phyloP scores from a whole-genome alignment of 2,329 filamentous ascomycete genomes.

The Trematosphaeria pertusa region DNA sequence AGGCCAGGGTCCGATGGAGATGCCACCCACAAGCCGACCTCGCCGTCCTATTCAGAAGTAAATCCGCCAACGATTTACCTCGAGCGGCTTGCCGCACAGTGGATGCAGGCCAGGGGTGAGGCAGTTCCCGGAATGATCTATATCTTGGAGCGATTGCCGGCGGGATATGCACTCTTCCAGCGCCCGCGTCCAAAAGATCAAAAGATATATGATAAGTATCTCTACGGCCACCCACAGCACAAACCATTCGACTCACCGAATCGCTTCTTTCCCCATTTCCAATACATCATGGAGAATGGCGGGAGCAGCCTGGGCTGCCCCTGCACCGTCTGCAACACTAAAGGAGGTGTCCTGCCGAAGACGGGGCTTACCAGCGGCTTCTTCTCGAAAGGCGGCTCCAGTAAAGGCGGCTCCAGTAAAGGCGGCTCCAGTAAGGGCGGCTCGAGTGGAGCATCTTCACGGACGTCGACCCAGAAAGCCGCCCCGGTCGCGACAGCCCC shows the following conservation, averaged over 20 bases:
- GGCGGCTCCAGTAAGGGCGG: background rate
- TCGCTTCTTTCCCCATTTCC: constrained; percentile 65
- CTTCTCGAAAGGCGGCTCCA: constrained; percentile 7
- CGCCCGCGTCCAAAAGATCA: constrained; percentile 52
- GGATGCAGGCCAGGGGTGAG: constrained; percentile 55
- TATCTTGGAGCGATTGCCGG: constrained; percentile 60
- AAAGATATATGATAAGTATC: constrained; percentile 59
- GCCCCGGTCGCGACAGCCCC: background rate
- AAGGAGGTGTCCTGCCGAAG: constrained; percentile 24
- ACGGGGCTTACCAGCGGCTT: constrained; percentile 14
- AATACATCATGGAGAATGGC: constrained; percentile 59
- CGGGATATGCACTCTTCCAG: constrained; percentile 62
- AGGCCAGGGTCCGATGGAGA: constrained; percentile 45
- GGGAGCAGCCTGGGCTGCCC: constrained; percentile 52
- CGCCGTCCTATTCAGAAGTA: constrained; percentile 35
- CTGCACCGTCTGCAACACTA: constrained; percentile 57
- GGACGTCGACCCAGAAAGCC: background rate
- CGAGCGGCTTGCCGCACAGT: constrained; percentile 55
- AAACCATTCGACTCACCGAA: constrained; percentile 61
- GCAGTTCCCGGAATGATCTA: constrained; percentile 51
- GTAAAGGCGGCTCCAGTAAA: background rate
- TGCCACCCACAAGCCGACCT: constrained; percentile 31
- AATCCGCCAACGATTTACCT: constrained; percentile 55
- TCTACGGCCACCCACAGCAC: constrained; percentile 64
- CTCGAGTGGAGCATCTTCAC: background rate